These are phyloP conservation scores for Trametes elegans DNA, from an alignment of 768 basidiomycete genomes.

Conservation along the genomic window DNA sequence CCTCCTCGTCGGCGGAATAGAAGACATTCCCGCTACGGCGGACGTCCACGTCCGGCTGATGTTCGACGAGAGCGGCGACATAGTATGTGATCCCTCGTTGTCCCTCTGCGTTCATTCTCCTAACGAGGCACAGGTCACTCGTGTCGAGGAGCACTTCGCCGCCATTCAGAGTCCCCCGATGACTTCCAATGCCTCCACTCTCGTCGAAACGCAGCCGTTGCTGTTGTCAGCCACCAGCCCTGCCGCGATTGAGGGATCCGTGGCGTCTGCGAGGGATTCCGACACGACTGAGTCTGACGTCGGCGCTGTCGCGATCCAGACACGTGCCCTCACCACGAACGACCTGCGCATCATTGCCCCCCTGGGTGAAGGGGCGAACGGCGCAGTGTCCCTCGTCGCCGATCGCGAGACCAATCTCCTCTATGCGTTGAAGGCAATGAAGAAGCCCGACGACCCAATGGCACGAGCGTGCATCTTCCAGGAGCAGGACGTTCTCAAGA, in stretches of 20 bases:
- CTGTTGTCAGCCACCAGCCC: neutral
- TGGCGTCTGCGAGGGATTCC: too few relatives aligned
- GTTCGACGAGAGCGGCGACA: constrained; percentile 4
- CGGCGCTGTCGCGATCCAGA: neutral
- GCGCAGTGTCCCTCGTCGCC: constrained; percentile 18
- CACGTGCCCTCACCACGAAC: neutral
- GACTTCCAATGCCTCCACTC: neutral
- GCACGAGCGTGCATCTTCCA: neutral
- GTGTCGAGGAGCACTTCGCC: neutral
- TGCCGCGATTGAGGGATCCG: neutral
- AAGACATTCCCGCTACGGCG: too few relatives aligned
- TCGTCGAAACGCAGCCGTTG: constrained; percentile 1
- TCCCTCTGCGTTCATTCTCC: neutral
- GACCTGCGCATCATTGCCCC: constrained; percentile 18
- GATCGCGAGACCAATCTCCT: constrained; percentile 2
- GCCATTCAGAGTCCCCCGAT: neutral
- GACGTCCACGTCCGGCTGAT: constrained; percentile 10
- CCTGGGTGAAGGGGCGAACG: constrained; percentile 19
- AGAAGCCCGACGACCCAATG: constrained; percentile 7
- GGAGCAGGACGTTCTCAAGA: constrained; percentile 3
- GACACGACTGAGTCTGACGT: too few relatives aligned
- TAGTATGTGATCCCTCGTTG: neutral
- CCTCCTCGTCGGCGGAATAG: neutral
- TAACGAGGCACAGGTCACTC: neutral
- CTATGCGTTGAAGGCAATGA: constrained; percentile 21